Evolutionary conservation across 2,329 filamentous ascomycete genomes (phyloP).

Genomic region (Dactylellina cionopaga): DNA sequence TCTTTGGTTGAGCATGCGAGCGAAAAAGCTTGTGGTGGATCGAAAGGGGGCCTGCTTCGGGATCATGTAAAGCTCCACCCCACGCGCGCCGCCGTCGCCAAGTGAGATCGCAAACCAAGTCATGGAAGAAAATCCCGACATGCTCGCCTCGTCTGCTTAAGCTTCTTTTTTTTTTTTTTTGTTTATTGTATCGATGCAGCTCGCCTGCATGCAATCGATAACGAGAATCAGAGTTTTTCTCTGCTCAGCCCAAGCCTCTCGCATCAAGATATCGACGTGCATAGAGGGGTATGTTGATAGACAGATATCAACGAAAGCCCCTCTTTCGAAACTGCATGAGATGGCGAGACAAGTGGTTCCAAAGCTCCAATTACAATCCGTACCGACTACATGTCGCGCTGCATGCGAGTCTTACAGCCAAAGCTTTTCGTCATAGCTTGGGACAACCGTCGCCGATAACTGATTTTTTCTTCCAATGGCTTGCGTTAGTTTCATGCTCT

Average conservation of each 20-base stretch:
- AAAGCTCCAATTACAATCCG: constrained; percentile 2
- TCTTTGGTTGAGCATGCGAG: constrained; percentile 40
- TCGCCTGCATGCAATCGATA: constrained; percentile 23
- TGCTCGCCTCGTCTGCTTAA: constrained; percentile 23
- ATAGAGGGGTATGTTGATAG: no score
- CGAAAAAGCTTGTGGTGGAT: constrained; percentile 50
- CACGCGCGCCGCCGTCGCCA: constrained; percentile 12
- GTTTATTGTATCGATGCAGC: constrained; percentile 3
- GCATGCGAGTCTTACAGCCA: background rate
- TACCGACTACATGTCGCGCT: background rate
- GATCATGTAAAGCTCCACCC: constrained; percentile 20
- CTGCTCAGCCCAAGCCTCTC: constrained; percentile 7
- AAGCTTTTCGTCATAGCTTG: constrained; percentile 8
- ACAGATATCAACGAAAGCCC: no score
- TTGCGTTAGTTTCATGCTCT: constrained; percentile 36
- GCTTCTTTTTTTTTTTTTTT: constrained; percentile 7
- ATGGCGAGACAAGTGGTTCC: background rate
- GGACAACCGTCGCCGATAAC: constrained; percentile 37
- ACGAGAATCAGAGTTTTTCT: constrained; percentile 16
- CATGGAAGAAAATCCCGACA: constrained; percentile 41
- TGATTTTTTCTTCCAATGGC: constrained; percentile 36
- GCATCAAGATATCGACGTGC: no score
- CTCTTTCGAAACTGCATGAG: no score
- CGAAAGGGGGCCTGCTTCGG: constrained; percentile 34
- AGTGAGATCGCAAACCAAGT: constrained; percentile 22